Base-by-base conservation (phyloP, 352 stramenopile genomes). In the Pythium vanterpoolii region DNA sequence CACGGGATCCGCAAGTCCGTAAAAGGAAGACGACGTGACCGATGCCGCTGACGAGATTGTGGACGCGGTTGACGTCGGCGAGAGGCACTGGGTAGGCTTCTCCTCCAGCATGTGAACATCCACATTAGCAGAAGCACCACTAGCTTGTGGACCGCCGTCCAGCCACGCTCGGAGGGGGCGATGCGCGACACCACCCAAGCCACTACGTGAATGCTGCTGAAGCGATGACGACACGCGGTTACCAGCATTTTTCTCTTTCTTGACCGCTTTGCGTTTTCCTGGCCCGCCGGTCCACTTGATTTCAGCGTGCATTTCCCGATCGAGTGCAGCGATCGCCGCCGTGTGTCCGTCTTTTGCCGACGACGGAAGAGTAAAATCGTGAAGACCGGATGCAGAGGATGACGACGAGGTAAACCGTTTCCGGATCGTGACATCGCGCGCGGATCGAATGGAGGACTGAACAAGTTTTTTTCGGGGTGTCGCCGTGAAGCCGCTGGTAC, bases 1-100 rank as follows among this genome's bases (percentile, higher is more conserved):
- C 16, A 93, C 62, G 8, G 79, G 77, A 42, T 89, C 80, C 38
- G 71, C 70, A 44, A 74, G n/a, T n/a, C n/a, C n/a, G n/a, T n/a
- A n/a, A n/a, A n/a, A n/a, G n/a, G n/a, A 73, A 38, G 74, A 78
- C 30, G 60, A 73, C 8, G 72, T 69, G 0, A 71, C 72, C 9
- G 72, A 77, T 14, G 74, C 79, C 1, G 65, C 73, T 4, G 77
- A 71, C 21, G 59, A 66, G n/a, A 60, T 47, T 1, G 72, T 73
- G 11, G 77, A 85, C 0, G 58, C 57, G 4, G 75, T 83, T 5
- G 78, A 85, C 3, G 70, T 68, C 4, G 57, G 57, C 0, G 81
- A 90, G 10, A 47, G 30, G 34, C 57, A 67, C 16, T 42, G 40
- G 8, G 31, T 11, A 0, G 54, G 40, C 43, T 69, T 69, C 14